Base-by-base conservation (phyloP, 768 basidiomycete genomes). In the Calocybe gangraenosa region DNA sequence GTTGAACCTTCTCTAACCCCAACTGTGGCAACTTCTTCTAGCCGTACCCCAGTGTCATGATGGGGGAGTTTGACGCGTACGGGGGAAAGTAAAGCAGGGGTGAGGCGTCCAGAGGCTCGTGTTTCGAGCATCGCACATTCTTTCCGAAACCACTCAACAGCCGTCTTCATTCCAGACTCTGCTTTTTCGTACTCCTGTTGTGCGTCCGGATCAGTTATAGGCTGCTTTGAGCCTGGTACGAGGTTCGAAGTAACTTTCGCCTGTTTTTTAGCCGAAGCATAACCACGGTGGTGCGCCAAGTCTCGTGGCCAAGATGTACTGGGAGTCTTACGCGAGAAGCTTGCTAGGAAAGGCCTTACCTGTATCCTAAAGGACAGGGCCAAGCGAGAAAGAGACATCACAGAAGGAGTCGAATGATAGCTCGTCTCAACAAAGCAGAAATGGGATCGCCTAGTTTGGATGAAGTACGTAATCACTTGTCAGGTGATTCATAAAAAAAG, bases 1-100 rank as follows among this genome's bases (percentile, higher is more conserved):
- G 76, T 74, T 5, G 84, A 76, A 0, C 90, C 90, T 42, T 92
- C 87, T 49, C 82, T 71, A 31, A 92, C 80, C 7, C 90, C 89
- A 15, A 92, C 77, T 0, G 89, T 90, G 1, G 90, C 84, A 19
- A 92, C 58, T 42, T 89, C 84, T 33, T 89, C 82, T 30, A 92
- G 62, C 35, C 62, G 69, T 35, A 70, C 60, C 2, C 63, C 44
- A 21, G 67, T 63, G 23, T 67, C 65, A 23, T 59, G 58, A 3
- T 68, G 71, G 0, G 75, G 70, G 3, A 78, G 54, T 42, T 66
- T 68, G 22, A 92, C 80, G 15, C 78, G 74, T 5, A 92, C 85
- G 0, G 83, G 76, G 10, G 80, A 68, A 40, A 92, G 74, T 49
- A 92, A 54, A 1, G 74, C 75, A 1, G 90, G 85, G 0, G 84